A percentile compares a stretch with the other conserved stretches of the same genome.
Conservation (phyloP, 225 moss, liverwort and hornwort species). For the Physcomitrium patens region DNA sequence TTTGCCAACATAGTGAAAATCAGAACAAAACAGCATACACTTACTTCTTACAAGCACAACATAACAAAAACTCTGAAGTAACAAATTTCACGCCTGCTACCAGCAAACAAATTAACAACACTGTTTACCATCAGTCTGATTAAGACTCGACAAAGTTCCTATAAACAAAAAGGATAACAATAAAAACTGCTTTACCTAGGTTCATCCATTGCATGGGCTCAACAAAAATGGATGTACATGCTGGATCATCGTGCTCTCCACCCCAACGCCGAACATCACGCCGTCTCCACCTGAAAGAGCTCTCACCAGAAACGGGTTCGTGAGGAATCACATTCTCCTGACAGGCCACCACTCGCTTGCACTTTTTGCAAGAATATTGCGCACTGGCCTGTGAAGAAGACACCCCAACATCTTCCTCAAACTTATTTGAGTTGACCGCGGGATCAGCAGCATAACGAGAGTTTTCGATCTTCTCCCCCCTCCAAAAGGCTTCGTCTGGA, state of each 20-base stretch:
- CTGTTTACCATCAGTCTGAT: neutral
- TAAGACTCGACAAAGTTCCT: neutral
- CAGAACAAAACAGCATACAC: conserved; percentile 1
- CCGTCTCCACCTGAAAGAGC: conserved; percentile 73
- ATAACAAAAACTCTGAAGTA: no score
- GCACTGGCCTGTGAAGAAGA: conserved; percentile 45
- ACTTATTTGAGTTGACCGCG: conserved; percentile 48
- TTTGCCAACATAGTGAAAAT: conserved; percentile 14
- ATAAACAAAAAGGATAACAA: neutral
- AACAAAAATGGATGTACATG: conserved; percentile 64
- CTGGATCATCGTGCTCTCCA: conserved; percentile 63
- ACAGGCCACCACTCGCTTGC: conserved; percentile 68
- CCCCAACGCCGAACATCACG: conserved; percentile 55
- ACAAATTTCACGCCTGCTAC: neutral
- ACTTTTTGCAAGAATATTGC: conserved; percentile 63
- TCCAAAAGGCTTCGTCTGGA: conserved; percentile 75
- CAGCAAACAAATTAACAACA: neutral
- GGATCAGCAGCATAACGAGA: conserved; percentile 73
- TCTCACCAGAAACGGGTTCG: conserved; percentile 62
- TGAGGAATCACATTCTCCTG: conserved; percentile 75
- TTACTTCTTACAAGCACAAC: conserved; percentile 2
- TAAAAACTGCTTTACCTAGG: conserved; percentile 32
- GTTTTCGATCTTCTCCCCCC: conserved; percentile 73
- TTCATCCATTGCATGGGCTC: conserved; percentile 73
- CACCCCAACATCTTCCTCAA: conserved; percentile 46